Conservation (phyloP, 176 grass and related monocot species). For the Oryza meridionalis region DNA sequence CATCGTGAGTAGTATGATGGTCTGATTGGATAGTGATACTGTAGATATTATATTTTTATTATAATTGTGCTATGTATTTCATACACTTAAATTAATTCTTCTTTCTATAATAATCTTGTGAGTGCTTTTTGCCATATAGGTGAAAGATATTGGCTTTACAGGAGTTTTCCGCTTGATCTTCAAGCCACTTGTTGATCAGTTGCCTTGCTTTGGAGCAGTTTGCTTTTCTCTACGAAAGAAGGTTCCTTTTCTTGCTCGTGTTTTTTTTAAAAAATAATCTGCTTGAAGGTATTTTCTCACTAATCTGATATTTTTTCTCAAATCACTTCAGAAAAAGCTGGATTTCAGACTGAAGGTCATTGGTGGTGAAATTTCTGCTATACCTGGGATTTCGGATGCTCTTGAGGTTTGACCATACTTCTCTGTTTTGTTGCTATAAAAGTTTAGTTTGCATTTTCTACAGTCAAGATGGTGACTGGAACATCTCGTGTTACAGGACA, state of each 20-base stretch:
- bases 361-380: constrained; percentile 82
- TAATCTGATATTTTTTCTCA: constrained; percentile 4
- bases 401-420: constrained; percentile 64
- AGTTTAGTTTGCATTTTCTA: constrained; percentile 21
- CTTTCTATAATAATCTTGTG: constrained; percentile 30
- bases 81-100: constrained; percentile 7
- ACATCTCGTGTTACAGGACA: constrained; percentile 59
- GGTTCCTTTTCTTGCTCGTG: constrained; percentile 47
- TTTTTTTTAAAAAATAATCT: background rate
- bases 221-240: constrained; percentile 95
- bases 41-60: background rate
- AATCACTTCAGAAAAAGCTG: constrained; percentile 84
- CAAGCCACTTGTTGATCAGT: constrained; percentile 74
- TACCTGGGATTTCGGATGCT: constrained; percentile 95
- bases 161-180: constrained; percentile 94
- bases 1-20: background rate
- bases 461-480: constrained; percentile 26
- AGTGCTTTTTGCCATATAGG: constrained; percentile 55
- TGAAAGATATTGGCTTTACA: constrained; percentile 87
- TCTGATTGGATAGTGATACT: background rate
- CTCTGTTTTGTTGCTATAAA: constrained; percentile 18
- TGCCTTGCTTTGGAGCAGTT: constrained; percentile 95
- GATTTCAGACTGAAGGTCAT: constrained; percentile 94
- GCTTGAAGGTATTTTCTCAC: background rate
- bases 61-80: background rate